Conservation (phyloP, 768 basidiomycete genomes). For the Rhodotorula graminis region DNA sequence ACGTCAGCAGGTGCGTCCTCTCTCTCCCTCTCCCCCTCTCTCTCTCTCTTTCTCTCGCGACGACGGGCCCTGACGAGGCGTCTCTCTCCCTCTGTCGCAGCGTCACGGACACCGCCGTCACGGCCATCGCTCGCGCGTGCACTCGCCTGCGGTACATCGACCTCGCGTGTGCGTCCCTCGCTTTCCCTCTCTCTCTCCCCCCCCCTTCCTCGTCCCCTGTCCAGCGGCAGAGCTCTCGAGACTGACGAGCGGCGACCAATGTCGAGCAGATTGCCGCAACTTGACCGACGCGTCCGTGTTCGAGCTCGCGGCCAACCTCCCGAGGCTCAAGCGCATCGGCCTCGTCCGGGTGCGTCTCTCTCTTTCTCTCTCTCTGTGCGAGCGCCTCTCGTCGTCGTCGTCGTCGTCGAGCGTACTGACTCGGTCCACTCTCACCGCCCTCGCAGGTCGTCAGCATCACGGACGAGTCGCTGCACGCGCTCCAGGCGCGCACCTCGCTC, state of each 20-base stretch:
- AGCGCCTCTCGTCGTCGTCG: neutral
- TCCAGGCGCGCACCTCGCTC: slow-evolving; percentile 76
- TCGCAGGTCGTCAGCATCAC: slow-evolving; percentile 69
- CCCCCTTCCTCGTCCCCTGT: too few species aligned
- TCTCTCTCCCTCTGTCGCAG: slow-evolving; percentile 44
- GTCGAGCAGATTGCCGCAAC: slow-evolving; percentile 64
- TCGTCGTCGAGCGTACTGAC: too few species aligned
- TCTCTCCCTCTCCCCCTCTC: neutral
- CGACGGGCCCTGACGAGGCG: neutral
- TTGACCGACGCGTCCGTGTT: slow-evolving; percentile 92
- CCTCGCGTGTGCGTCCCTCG: slow-evolving; percentile 71
- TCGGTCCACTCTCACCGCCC: neutral
- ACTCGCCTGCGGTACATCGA: slow-evolving; percentile 90
- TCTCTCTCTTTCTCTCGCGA: neutral
- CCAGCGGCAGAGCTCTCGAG: too few species aligned
- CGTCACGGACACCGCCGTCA: slow-evolving; percentile 85
- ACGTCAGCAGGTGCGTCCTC: slow-evolving; percentile 57
- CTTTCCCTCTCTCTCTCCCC: slow-evolving; percentile 7
- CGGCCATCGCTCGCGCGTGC: slow-evolving; percentile 74
- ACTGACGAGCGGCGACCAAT: neutral
- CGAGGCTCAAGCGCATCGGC: slow-evolving; percentile 87
- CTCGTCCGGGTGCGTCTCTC: slow-evolving; percentile 64
- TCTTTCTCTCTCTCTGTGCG: too few species aligned
- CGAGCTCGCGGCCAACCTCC: slow-evolving; percentile 71
- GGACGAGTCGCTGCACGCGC: slow-evolving; percentile 83